These are phyloP conservation scores for Dothideomycetidae sp. DNA, from an alignment of 2,329 filamentous ascomycete genomes.

Conservation along the genomic window DNA sequence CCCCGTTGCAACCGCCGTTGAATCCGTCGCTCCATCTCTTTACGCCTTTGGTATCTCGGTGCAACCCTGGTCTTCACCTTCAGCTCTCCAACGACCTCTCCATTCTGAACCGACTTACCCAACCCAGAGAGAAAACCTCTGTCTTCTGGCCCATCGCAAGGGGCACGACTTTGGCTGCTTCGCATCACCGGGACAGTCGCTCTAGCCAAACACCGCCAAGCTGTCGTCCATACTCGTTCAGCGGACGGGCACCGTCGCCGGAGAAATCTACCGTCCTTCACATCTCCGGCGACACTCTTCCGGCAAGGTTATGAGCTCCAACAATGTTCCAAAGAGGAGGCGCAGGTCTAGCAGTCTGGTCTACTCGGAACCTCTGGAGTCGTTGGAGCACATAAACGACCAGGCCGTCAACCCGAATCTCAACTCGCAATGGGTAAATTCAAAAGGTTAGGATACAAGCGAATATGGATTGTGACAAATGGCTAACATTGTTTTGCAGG, in stretches of 20 bases:
- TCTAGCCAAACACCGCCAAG: conserved; percentile 63
- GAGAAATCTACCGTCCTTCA: conserved; percentile 58
- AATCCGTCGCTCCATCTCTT: neutral
- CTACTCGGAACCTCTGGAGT: conserved; percentile 93
- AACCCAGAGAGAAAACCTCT: neutral
- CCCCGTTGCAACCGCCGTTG: neutral
- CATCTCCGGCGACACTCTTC: conserved; percentile 36
- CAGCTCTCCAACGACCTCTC: neutral
- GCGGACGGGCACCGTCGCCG: conserved; percentile 78
- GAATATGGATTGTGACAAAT: conserved; percentile 10
- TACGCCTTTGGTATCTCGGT: neutral
- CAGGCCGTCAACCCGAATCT: conserved; percentile 88
- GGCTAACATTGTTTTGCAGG: conserved; percentile 46
- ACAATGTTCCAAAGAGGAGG: conserved; percentile 47
- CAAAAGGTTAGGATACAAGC: conserved; percentile 57
- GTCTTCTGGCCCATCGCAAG: neutral
- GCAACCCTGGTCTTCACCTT: neutral
- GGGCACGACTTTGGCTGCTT: neutral
- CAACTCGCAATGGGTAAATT: conserved; percentile 98
- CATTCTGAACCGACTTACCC: neutral
- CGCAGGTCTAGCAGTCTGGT: conserved; percentile 96
- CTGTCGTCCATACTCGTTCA: conserved; percentile 86
- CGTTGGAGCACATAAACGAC: conserved; percentile 93
- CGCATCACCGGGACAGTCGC: neutral
- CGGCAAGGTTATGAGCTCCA: conserved; percentile 38